Evolutionary conservation across 2,329 filamentous ascomycete species (phyloP).

Genomic region (Trichoderma sp.): DNA sequence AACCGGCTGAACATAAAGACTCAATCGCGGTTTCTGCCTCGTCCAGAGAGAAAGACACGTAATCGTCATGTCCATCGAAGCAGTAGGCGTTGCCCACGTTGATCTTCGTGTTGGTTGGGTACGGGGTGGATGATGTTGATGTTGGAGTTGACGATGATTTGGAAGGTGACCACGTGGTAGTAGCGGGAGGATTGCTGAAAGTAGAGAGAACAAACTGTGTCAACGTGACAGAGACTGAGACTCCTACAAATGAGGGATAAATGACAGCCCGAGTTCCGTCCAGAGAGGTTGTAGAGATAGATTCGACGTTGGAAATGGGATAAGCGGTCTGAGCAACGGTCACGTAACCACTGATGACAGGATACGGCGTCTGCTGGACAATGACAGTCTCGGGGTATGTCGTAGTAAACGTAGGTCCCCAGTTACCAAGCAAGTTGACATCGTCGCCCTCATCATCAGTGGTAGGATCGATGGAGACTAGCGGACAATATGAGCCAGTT

Average conservation of each 20-base stretch:
- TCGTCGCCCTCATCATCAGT: not conserved
- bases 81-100: not conserved
- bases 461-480: not conserved
- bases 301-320: not conserved
- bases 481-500: not conserved
- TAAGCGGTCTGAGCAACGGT: not conserved
- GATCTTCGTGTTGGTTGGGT: not conserved
- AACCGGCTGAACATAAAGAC: not conserved
- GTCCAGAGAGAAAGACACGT: not conserved
- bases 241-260: not conserved
- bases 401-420: not conserved
- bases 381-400: not conserved
- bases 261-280: not conserved
- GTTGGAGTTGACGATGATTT: not conserved
- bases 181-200: not conserved
- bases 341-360: not conserved
- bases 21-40: rapidly evolving
- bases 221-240: not conserved
- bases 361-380: not conserved
- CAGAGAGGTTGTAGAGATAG: not conserved
- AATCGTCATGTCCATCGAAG: not conserved
- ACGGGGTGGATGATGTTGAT: not conserved
- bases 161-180: not conserved
- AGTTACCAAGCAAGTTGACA: not conserved
- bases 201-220: not conserved